These are phyloP conservation scores for Pelargonium cotyledonis DNA, from an alignment of 441 rosid genomes.

Conservation along the genomic window DNA sequence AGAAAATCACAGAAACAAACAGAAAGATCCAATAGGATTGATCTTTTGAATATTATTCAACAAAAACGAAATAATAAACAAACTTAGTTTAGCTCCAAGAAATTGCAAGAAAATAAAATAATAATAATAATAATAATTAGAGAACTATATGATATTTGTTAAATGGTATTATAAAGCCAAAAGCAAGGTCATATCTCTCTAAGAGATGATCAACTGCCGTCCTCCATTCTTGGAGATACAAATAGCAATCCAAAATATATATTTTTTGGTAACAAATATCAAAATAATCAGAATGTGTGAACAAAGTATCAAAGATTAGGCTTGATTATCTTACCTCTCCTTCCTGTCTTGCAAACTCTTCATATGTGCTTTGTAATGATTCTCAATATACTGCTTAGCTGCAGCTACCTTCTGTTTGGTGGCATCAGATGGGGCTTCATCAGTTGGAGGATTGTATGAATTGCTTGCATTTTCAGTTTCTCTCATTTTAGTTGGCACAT, in stretches of 20 bases:
- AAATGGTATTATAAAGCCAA: neutral
- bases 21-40: neutral
- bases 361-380: slow-evolving; percentile 24
- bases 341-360: slow-evolving; percentile 23
- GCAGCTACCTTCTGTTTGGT: slow-evolving; percentile 28
- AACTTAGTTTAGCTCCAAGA: neutral
- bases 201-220: neutral
- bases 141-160: neutral
- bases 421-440: slow-evolving; percentile 3
- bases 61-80: neutral
- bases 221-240: neutral
- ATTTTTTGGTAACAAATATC: neutral
- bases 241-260: neutral
- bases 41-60: neutral
- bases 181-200: neutral
- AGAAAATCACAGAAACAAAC: neutral
- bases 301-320: neutral
- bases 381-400: slow-evolving; percentile 28
- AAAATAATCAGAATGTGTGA: neutral
- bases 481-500: neutral
- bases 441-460: neutral
- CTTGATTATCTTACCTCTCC: slow-evolving; percentile 14
- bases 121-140: no score
- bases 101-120: no score
- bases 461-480: slow-evolving; percentile 4